Evolutionary conservation across 805 yeast species (phyloP).

Genomic region (Myxozyma neglecta): DNA sequence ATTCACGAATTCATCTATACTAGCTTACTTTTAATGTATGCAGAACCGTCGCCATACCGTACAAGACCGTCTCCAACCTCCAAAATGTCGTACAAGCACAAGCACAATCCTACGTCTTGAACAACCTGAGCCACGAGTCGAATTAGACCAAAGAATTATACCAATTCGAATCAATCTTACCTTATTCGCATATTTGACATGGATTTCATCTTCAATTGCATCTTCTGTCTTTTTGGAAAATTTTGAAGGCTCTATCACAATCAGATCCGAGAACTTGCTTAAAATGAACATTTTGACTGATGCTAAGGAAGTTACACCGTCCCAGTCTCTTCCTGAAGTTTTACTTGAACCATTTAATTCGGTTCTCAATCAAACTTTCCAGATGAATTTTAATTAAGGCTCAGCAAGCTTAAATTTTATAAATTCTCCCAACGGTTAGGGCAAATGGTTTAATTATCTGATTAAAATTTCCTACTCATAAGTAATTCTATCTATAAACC

Average conservation of each 20-base stretch:
- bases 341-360: too few relatives aligned
- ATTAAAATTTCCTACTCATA: too few relatives aligned
- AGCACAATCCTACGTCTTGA: slow-evolving; percentile 78
- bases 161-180: slow-evolving; percentile 3
- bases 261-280: slow-evolving; percentile 75
- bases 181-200: slow-evolving; percentile 81
- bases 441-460: background rate
- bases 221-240: slow-evolving; percentile 70
- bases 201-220: slow-evolving; percentile 76
- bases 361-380: too few relatives aligned
- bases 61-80: slow-evolving; percentile 84
- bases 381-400: too few relatives aligned
- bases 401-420: background rate
- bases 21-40: slow-evolving; percentile 25
- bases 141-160: background rate
- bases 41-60: slow-evolving; percentile 92
- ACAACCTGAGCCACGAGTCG: slow-evolving; percentile 48
- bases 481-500: too few relatives aligned
- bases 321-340: too few relatives aligned
- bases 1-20: background rate
- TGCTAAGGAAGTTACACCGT: too few relatives aligned
- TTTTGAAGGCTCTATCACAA: slow-evolving; percentile 83
- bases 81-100: slow-evolving; percentile 80
- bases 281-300: slow-evolving; percentile 69
- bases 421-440: background rate